Conservation (phyloP, 257 asterid genomes). For the Voacanga thouarsii region DNA sequence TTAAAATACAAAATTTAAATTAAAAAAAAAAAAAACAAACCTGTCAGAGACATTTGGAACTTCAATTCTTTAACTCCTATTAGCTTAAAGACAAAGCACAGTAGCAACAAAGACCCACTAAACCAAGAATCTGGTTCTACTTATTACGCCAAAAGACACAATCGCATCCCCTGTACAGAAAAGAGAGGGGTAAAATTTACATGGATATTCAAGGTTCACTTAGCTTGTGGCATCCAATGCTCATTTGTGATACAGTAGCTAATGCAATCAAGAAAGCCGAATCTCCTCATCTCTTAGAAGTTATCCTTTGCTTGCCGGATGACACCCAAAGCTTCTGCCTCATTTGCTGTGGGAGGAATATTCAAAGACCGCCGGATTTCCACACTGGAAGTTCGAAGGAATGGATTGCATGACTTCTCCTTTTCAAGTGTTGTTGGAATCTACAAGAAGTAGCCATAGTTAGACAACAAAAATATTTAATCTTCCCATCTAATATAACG, state of each 20-base stretch:
- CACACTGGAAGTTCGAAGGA: conserved; percentile 78
- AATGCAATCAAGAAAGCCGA: neutral
- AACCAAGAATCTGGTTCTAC: neutral
- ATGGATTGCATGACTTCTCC: conserved; percentile 90
- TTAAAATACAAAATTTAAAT: no score
- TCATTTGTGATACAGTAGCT: neutral
- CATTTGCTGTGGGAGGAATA: conserved; percentile 63
- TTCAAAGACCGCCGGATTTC: conserved; percentile 72
- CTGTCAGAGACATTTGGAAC: neutral
- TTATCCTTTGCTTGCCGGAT: conserved; percentile 82
- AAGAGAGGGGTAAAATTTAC: neutral
- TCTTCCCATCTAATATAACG: neutral
- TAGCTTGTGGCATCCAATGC: neutral
- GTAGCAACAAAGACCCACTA: neutral
- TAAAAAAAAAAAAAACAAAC: no score
- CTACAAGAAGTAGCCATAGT: conserved; percentile 29
- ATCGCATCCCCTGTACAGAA: conserved; percentile 2
- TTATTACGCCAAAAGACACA: neutral
- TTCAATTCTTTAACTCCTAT: no score
- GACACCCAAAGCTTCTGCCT: conserved; percentile 66
- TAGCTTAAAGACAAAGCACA: neutral
- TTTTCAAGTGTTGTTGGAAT: conserved; percentile 66
- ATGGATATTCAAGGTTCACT: neutral
- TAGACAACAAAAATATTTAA: neutral
- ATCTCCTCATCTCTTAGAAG: conserved; percentile 39